phyloP scores from a whole-genome alignment of 805 yeast genomes.

The Kodamaea neixiangensis region DNA sequence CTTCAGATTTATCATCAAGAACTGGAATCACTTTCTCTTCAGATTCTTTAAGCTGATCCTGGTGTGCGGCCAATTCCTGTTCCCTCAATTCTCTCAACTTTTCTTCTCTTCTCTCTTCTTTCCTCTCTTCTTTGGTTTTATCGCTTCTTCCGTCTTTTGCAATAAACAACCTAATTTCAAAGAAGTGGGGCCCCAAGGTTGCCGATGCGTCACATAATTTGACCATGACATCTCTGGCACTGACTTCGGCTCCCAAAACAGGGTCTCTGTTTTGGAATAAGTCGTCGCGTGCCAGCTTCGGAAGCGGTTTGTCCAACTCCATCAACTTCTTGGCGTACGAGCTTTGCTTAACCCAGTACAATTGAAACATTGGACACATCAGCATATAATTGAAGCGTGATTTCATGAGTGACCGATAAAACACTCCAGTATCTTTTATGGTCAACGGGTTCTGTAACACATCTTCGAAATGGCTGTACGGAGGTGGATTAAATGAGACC shows the following conservation, averaged over 20 bases:
- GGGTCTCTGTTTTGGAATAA: conserved; percentile 28
- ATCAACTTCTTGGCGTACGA: conserved; percentile 50
- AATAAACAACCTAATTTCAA: conserved; percentile 77
- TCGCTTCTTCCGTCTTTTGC: conserved; percentile 72
- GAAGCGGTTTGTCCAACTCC: conserved; percentile 41
- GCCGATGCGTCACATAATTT: conserved; percentile 77
- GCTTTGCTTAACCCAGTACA: conserved; percentile 78
- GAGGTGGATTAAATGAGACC: conserved; percentile 63
- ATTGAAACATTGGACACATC: conserved; percentile 72
- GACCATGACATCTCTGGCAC: conserved; percentile 84
- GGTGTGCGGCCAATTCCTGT: conserved; percentile 2
- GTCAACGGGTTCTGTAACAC: conserved; percentile 66
- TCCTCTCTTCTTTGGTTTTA: conserved; percentile 17
- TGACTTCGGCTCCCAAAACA: conserved; percentile 41
- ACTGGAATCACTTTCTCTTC: conserved; percentile 20
- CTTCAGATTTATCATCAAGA: not conserved
- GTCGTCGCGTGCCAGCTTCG: conserved; percentile 23
- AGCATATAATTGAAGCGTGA: conserved; percentile 60
- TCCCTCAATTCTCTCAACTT: conserved; percentile 10
- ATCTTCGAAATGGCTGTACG: conserved; percentile 50
- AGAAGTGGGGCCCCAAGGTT: conserved; percentile 79
- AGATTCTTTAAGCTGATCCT: conserved; percentile 26
- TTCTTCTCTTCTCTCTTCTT: conserved; percentile 12
- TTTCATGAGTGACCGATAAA: conserved; percentile 68
- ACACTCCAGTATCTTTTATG: conserved; percentile 69